These are phyloP conservation scores for Hysterium pulicare DNA, from an alignment of 2,329 filamentous ascomycete species.

Conservation along the genomic window DNA sequence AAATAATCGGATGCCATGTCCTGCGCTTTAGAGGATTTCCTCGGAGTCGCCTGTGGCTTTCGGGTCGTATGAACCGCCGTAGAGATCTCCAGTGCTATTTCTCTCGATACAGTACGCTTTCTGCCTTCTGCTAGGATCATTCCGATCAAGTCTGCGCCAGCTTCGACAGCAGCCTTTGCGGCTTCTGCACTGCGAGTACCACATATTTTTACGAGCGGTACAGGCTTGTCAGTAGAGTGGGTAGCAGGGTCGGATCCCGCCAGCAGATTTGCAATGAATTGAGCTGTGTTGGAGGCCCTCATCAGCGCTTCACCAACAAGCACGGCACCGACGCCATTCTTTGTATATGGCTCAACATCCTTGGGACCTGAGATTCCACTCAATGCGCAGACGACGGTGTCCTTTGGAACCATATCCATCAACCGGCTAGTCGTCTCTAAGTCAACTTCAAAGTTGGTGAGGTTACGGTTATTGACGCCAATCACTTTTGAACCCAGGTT, in stretches of 20 bases:
- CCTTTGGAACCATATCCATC: constrained; percentile 79
- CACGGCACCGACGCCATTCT: constrained; percentile 86
- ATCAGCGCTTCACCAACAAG: constrained; percentile 95
- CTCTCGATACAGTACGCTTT: constrained; percentile 74
- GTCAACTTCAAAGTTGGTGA: constrained; percentile 96
- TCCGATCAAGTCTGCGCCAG: constrained; percentile 87
- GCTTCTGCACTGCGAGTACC: constrained; percentile 82
- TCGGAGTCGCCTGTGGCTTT: constrained; percentile 25
- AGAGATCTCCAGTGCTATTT: constrained; percentile 78
- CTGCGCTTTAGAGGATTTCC: constrained; percentile 20
- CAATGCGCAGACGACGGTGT: constrained; percentile 85
- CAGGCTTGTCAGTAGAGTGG: constrained; percentile 21
- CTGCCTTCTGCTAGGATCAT: constrained; percentile 85
- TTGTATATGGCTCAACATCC: constrained; percentile 83
- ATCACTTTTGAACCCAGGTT: constrained; percentile 86
- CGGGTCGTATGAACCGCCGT: constrained; percentile 63
- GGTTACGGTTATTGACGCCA: constrained; percentile 95
- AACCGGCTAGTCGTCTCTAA: constrained; percentile 86
- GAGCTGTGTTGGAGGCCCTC: constrained; percentile 76
- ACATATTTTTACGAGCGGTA: constrained; percentile 82
- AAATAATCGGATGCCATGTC: constrained; percentile 66
- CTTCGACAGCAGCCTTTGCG: constrained; percentile 74
- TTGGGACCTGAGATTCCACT: constrained; percentile 88
- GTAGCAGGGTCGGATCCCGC: constrained; percentile 44
- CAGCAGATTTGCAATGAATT: constrained; percentile 82